Percentiles rank a stretch among this genome's conserved stretches.
These are phyloP conservation scores for Clavariopsis aquatica DNA, from an alignment of 495 filamentous ascomycete genomes.

Conservation along the genomic window DNA sequence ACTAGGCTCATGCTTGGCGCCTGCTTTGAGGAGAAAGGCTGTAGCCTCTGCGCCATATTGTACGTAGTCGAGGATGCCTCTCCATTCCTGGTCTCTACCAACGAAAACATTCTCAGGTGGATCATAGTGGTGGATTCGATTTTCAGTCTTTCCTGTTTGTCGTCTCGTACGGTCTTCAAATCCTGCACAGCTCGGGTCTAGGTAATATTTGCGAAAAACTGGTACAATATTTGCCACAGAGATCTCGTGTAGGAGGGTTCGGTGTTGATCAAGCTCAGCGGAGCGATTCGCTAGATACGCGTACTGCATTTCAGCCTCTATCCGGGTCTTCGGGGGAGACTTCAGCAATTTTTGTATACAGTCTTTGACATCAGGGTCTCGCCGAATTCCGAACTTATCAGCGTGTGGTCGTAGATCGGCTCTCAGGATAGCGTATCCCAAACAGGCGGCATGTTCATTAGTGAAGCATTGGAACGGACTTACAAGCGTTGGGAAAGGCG, in stretches of 20 bases:
- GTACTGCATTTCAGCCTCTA: conserved; percentile 70
- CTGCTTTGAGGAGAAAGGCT: conserved; percentile 79
- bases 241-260: conserved; percentile 55
- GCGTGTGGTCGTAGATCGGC: conserved; percentile 74
- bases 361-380: conserved; percentile 73
- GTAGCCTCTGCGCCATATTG: conserved; percentile 89
- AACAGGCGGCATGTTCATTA: conserved; percentile 70
- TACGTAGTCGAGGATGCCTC: conserved; percentile 93
- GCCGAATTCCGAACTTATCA: conserved; percentile 75
- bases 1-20: conserved; percentile 86
- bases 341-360: conserved; percentile 70
- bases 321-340: conserved; percentile 65
- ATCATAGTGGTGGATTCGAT: conserved; percentile 35
- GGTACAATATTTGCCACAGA: conserved; percentile 69
- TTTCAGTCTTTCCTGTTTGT: conserved; percentile 33
- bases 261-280: conserved; percentile 65
- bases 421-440: conserved; percentile 76
- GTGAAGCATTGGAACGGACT: conserved; percentile 76
- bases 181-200: conserved; percentile 25
- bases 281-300: conserved; percentile 77
- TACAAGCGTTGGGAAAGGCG: conserved; percentile 59
- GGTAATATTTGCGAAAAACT: conserved; percentile 46
- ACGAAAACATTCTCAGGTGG: conserved; percentile 48
- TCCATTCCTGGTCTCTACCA: conserved; percentile 70
- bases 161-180: conserved; percentile 43